Evolutionary conservation across 106 monocot genomes (phyloP).

Genomic region (Phalaenopsis aphrodite): DNA sequence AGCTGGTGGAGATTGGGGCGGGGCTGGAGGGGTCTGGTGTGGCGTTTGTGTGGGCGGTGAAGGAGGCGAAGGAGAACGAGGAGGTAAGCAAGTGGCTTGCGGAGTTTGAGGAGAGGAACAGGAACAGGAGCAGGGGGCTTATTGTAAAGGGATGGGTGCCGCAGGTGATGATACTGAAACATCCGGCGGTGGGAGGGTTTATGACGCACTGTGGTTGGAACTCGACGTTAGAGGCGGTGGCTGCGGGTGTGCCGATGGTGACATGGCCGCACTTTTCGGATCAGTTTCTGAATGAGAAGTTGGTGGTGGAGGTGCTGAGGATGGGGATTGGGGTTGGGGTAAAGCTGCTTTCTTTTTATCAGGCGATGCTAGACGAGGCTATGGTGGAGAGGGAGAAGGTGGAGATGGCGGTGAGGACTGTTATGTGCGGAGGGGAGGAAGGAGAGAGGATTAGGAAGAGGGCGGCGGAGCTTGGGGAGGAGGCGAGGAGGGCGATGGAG

Average conservation of each 20-base stretch:
- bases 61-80: constrained; percentile 1
- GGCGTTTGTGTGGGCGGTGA: constrained; percentile 16
- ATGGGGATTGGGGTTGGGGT: constrained; percentile 28
- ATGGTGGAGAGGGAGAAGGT: constrained; percentile 20
- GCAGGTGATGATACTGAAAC: constrained; percentile 32
- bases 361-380: neutral
- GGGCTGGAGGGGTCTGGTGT: neutral
- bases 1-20: neutral
- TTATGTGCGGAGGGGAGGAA: constrained; percentile 35
- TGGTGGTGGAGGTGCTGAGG: constrained; percentile 33
- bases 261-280: constrained; percentile 42
- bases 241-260: constrained; percentile 31
- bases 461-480: neutral
- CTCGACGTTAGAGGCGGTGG: constrained; percentile 45
- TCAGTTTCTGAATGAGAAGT: constrained; percentile 46
- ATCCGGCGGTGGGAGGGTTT: constrained; percentile 46
- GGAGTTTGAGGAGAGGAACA: constrained; percentile 7
- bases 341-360: neutral
- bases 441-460: constrained; percentile 11
- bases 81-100: constrained; percentile 6
- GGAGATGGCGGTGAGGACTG: constrained; percentile 21
- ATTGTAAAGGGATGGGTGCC: neutral
- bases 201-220: constrained; percentile 81
- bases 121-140: constrained; percentile 3
- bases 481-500: constrained; percentile 27